phyloP scores from a whole-genome alignment of 768 basidiomycete genomes.

The Pleurotus sapidus region DNA sequence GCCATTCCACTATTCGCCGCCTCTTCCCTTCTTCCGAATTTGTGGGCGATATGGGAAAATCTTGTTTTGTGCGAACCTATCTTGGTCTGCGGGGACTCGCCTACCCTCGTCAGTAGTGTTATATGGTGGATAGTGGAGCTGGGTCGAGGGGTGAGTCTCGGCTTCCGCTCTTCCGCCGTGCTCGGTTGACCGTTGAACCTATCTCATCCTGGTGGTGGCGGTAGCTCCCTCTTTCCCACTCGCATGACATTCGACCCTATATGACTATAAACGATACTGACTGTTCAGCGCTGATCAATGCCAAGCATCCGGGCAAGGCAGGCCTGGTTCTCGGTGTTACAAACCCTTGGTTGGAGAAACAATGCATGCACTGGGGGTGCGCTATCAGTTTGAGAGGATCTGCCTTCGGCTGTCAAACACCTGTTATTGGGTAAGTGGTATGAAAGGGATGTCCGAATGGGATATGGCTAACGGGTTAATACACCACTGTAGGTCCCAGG shows the following conservation, averaged over 20 bases:
- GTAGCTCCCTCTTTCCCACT: conserved; percentile 77
- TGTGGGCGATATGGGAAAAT: conserved; percentile 94
- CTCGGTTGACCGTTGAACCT: background rate
- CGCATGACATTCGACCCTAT: conserved; percentile 88
- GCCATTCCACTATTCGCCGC: conserved; percentile 53
- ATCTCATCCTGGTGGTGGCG: background rate
- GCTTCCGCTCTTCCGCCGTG: background rate
- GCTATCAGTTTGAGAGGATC: conserved; percentile 64
- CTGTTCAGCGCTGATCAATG: conserved; percentile 67
- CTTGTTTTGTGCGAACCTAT: conserved; percentile 88
- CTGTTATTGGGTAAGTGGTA: background rate
- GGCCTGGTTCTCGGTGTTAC: conserved; percentile 83
- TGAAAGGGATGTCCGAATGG: background rate
- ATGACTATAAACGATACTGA: conserved; percentile 97
- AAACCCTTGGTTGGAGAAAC: conserved; percentile 81
- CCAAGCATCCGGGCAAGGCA: conserved; percentile 68
- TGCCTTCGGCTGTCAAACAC: conserved; percentile 16
- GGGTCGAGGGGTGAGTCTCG: conserved; percentile 63
- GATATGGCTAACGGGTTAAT: background rate
- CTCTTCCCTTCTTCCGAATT: conserved; percentile 43
- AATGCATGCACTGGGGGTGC: conserved; percentile 86
- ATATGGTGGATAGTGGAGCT: conserved; percentile 93
- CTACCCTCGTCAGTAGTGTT: conserved; percentile 80
- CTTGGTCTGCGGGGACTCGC: conserved; percentile 75
- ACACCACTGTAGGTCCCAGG: background rate